Base-by-base conservation (phyloP, 2,329 filamentous ascomycete genomes). In the Fusarium begoniae region DNA sequence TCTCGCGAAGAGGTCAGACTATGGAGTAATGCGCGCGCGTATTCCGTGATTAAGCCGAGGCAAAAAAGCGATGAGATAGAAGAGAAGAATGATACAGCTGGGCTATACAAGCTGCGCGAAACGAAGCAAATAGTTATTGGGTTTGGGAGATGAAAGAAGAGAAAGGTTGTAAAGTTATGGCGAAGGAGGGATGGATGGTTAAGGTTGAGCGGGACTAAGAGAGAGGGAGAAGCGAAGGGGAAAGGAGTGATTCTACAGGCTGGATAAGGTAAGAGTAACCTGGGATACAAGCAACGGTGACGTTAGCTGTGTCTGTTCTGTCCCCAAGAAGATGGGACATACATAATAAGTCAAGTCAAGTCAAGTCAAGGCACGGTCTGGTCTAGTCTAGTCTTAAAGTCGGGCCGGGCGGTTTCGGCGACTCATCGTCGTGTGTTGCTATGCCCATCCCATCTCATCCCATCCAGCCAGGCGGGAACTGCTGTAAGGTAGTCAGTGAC, bases 351-450 rank as follows among this genome's bases (percentile, higher is more conserved):
- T 55, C 38, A 41, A 63, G 24, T 30, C 47, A n/a, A n/a, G n/a
- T 5, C 26, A 51, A 50, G 47, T 3, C 35, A 54, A 54, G 51
- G 10, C 37, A 40, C 26, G 37, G 51, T 41, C 35, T 55, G 20
- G 59, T 26, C 48, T 71, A 56, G 66, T 68, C 63, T 72, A 56
- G 66, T 68, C 63, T 72, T 48, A 44, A 63, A 66, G 72, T 77
- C 66, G 73, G 72, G 64, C 72, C 76, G 63, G 79, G 77, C 67
- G 75, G 74, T 72, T 71, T 78, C 70, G 78, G 76, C 67, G 69
- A 72, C 62, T 79, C 77, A 66, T 77, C 71, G 70, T 78, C 68
- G 66, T 72, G 57, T 69, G 59, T 63, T 75, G 63, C 67, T 74
- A 59, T 61, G 72, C 72, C 45, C 45, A 48, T 47, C 32, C 32